Percentiles rank a stretch among this genome's conserved stretches.
These are phyloP conservation scores for Fonsecaea multimorphosa DNA, from an alignment of 2,329 filamentous ascomycete species.

Conservation along the genomic window DNA sequence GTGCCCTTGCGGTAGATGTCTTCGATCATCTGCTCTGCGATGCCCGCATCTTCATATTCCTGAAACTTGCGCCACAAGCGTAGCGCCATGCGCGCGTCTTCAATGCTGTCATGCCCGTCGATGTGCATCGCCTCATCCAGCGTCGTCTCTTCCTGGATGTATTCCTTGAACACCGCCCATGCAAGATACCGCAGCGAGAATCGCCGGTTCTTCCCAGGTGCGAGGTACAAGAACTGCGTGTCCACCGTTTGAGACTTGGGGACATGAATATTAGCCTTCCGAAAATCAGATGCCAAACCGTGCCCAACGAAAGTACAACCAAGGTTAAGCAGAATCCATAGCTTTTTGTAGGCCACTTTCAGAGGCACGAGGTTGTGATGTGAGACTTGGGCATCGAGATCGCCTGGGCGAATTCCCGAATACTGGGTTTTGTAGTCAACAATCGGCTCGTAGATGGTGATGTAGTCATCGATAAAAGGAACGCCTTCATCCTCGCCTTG, in stretches of 20 bases:
- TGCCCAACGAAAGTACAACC: slow-evolving; percentile 95
- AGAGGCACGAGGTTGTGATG: slow-evolving; percentile 83
- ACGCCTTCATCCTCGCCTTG: slow-evolving; percentile 75
- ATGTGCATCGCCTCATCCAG: slow-evolving; percentile 37
- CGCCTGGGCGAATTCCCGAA: slow-evolving; percentile 85
- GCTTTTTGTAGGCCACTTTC: slow-evolving; percentile 95
- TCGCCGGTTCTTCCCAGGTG: slow-evolving; percentile 79
- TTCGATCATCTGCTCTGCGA: slow-evolving; percentile 80
- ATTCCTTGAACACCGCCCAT: slow-evolving; percentile 88
- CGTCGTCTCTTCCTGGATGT: slow-evolving; percentile 86
- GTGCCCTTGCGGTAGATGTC: slow-evolving; percentile 77
- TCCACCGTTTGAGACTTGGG: slow-evolving; percentile 90
- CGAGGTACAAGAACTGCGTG: slow-evolving; percentile 89
- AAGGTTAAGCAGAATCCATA: slow-evolving; percentile 94
- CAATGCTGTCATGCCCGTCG: slow-evolving; percentile 82
- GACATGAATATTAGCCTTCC: slow-evolving; percentile 96
- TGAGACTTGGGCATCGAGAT: slow-evolving; percentile 79
- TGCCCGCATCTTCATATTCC: slow-evolving; percentile 84
- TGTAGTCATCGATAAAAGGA: slow-evolving; percentile 97
- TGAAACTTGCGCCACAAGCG: slow-evolving; percentile 88
- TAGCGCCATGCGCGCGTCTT: slow-evolving; percentile 89
- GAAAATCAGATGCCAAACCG: slow-evolving; percentile 91
- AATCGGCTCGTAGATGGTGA: slow-evolving; percentile 81
- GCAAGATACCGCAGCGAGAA: slow-evolving; percentile 89
- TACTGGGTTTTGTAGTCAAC: slow-evolving; percentile 95